Conservation (phyloP, 1,284 basidiomycete species). For the Gymnopus androsaceus region DNA sequence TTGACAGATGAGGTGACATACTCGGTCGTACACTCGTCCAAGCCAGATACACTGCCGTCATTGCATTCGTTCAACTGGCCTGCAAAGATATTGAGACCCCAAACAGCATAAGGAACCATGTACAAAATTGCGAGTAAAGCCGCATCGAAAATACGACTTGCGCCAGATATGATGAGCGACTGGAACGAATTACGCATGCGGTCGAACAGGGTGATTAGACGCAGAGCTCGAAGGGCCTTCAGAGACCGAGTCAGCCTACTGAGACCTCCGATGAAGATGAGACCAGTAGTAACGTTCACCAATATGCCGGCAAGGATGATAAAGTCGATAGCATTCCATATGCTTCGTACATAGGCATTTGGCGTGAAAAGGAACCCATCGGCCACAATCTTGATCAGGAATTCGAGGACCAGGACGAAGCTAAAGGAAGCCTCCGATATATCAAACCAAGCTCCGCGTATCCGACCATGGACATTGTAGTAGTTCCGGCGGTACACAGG, state of each 20-base stretch:
- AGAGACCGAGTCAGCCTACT: constrained; percentile 84
- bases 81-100: constrained; percentile 94
- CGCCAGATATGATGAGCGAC: constrained; percentile 88
- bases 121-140: constrained; percentile 92
- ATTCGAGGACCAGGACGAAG: constrained; percentile 80
- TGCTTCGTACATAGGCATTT: constrained; percentile 89
- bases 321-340: constrained; percentile 94
- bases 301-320: constrained; percentile 83
- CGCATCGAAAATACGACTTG: constrained; percentile 86
- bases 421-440: constrained; percentile 81
- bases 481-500: constrained; percentile 84
- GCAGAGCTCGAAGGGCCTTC: constrained; percentile 87
- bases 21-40: constrained; percentile 76
- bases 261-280: constrained; percentile 80
- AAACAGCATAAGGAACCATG: constrained; percentile 96
- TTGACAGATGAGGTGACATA: constrained; percentile 64
- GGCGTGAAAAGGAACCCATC: constrained; percentile 94
- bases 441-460: constrained; percentile 85
- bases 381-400: constrained; percentile 88
- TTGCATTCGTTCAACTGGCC: constrained; percentile 89
- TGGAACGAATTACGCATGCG: constrained; percentile 91
- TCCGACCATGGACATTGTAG: constrained; percentile 61
- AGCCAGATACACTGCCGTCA: constrained; percentile 59
- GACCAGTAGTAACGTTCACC: constrained; percentile 78
- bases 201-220: constrained; percentile 88